Conservation (phyloP, 2,329 filamentous ascomycete genomes). For the Penicillium sp. region DNA sequence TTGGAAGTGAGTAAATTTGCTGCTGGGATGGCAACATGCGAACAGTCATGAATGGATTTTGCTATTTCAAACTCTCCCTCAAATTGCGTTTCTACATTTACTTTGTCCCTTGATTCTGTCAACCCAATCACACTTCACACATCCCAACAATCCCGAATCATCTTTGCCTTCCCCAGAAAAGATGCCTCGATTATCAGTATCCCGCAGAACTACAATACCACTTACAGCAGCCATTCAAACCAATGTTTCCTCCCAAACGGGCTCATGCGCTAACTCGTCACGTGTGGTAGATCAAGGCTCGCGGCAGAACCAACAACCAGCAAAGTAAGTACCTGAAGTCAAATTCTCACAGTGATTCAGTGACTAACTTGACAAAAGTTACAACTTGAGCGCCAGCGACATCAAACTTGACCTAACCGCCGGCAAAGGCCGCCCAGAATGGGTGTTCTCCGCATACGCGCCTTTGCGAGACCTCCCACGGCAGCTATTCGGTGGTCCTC, state of each 20-base stretch:
- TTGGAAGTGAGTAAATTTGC: conserved; percentile 39
- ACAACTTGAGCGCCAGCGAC: conserved; percentile 56
- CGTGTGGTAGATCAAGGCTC: conserved; percentile 8
- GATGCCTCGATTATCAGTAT: neutral
- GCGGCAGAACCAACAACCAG: conserved; percentile 17
- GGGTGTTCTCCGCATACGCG: conserved; percentile 84
- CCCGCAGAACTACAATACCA: neutral
- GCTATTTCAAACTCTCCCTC: neutral
- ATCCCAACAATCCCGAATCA: neutral
- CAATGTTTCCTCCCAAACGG: neutral
- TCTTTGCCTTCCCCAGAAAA: neutral
- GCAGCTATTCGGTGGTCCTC: conserved; percentile 77
- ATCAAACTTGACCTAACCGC: conserved; percentile 66
- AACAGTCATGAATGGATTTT: neutral
- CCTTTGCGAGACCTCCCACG: conserved; percentile 73
- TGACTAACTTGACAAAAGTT: conserved; percentile 37
- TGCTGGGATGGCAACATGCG: neutral
- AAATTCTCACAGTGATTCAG: neutral
- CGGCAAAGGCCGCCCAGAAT: conserved; percentile 68
- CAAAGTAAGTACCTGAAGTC: conserved; percentile 23
- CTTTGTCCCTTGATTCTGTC: neutral
- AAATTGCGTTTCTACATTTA: neutral
- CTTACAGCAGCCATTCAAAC: too few relatives aligned
- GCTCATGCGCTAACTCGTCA: neutral
- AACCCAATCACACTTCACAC: neutral